Base-by-base conservation (phyloP, 106 monocot genomes). In the Alisma plantagoaquatica region DNA sequence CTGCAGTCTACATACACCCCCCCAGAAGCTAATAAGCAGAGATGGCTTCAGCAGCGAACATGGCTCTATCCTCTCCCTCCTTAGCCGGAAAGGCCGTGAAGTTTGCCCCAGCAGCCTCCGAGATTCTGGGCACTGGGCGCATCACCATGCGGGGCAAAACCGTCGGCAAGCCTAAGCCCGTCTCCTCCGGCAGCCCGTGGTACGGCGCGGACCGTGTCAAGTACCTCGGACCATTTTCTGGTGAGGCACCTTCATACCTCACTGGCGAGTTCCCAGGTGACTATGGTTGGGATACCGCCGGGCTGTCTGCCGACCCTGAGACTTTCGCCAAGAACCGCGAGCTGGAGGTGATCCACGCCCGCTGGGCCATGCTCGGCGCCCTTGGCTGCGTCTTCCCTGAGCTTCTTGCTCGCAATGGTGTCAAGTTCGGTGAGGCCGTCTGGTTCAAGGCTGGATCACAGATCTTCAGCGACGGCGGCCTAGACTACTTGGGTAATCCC, bases 211-310 rank as follows among this genome's bases (percentile, higher is more conserved):
- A 51, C 2, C 18, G 51, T 10, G 51, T 51, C 51, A 51, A 51
- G 51, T 51, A 51, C 51, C 23, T 51, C 35, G 77, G 77, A 5
- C 71, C 77, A 18, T 77, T 77, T 57, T 71, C 77, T 14, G 35
- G 35, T 18, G 62, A 62, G 62, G 27, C 60, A 25, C 60, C 60
- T 16, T 60, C 60, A 19, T 77, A 77, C 71, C 71, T 77, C 25
- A 71, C 77, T 44, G 77, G 77, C 27, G 77, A 77, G 43, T 77
- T 77, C 66, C 71, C 77, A n/a, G 77, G 77, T 23, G 60, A 60
- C 60, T 60, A 60, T 46, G 60, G 60, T 26, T 60, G 60, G 60
- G 60, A 60, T 46, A 60, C 60, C 20, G 60, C 60, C 46, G 60
- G 60, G 44, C 60, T 60, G 29, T 60, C 60, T 9, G 60, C 60